A percentile compares a stretch with the other conserved stretches of the same genome.
Conservation (phyloP, 495 filamentous ascomycete species). For the Penicillium riverlandense region DNA sequence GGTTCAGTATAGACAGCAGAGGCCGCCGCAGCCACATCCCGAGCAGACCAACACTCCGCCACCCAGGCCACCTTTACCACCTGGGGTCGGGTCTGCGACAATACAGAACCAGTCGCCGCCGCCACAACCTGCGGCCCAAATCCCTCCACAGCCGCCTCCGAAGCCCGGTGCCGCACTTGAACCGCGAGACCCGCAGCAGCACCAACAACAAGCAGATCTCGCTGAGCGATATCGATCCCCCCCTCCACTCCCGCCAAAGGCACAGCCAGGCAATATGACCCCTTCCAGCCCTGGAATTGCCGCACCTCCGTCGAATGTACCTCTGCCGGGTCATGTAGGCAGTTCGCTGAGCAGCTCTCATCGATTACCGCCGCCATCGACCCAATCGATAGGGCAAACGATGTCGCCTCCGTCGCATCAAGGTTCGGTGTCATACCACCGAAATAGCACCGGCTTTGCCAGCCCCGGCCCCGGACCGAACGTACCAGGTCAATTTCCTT, state of each 20-base stretch:
- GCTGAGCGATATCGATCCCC: slow-evolving; percentile 25
- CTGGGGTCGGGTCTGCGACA: slow-evolving; percentile 42
- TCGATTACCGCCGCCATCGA: not conserved
- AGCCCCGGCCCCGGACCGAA: not conserved
- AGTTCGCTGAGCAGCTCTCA: not conserved
- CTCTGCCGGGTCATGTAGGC: not conserved
- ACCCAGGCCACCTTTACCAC: slow-evolving; percentile 64
- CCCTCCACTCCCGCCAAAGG: slow-evolving; percentile 36
- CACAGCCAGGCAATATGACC: slow-evolving; percentile 9
- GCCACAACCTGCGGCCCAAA: slow-evolving; percentile 12
- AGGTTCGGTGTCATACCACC: slow-evolving; percentile 9
- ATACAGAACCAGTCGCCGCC: slow-evolving; percentile 5
- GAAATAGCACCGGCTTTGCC: slow-evolving; percentile 3
- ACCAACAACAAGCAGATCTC: slow-evolving; percentile 5
- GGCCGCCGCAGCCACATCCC: slow-evolving; percentile 24
- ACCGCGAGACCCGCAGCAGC: slow-evolving; percentile 6
- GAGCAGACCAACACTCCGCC: slow-evolving; percentile 43
- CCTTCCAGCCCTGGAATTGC: slow-evolving; percentile 5
- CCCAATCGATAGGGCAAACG: slow-evolving; percentile 9
- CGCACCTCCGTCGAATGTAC: slow-evolving; percentile 11
- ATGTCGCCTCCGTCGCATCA: slow-evolving; percentile 4
- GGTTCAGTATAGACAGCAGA: slow-evolving; percentile 63
- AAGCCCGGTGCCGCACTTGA: slow-evolving; percentile 15
- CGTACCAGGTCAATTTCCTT: slow-evolving; percentile 1
- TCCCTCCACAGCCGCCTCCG: slow-evolving; percentile 34